phyloP scores from a whole-genome alignment of 2,329 filamentous ascomycete genomes.

The Chalaropsis thielavioides region DNA sequence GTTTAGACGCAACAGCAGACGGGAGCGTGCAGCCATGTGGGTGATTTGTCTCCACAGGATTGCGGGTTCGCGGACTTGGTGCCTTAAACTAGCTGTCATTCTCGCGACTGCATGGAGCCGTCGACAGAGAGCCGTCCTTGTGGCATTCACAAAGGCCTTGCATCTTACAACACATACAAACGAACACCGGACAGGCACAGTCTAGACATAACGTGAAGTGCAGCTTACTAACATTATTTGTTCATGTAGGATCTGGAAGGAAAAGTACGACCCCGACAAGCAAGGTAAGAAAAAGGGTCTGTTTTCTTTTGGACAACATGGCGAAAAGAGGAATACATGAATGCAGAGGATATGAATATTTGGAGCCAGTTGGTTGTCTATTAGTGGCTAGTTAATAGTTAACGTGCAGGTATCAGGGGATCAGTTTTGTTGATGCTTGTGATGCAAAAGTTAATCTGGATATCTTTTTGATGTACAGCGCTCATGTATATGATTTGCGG shows the following conservation, averaged over 20 bases:
- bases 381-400: no score
- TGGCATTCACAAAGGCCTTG: not conserved
- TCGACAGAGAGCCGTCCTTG: no score
- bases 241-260: conserved; percentile 79
- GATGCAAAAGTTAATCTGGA: no score
- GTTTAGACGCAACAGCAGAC: not conserved
- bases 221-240: not conserved
- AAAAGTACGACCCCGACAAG: conserved; percentile 59
- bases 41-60: not conserved
- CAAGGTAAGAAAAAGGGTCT: conserved; percentile 30
- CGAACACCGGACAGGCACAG: not conserved
- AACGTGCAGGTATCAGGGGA: not conserved
- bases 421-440: not conserved
- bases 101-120: not conserved
- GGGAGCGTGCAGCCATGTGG: not conserved
- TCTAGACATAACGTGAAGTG: not conserved
- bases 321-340: not conserved
- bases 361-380: no score
- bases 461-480: no score
- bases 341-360: not conserved
- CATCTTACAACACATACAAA: not conserved
- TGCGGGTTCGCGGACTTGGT: not conserved
- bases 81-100: not conserved
- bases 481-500: no score
- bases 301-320: conserved; percentile 2